Evolutionary conservation across 495 filamentous ascomycete genomes (phyloP).

Genomic region (Barbatosphaeria neglecta): DNA sequence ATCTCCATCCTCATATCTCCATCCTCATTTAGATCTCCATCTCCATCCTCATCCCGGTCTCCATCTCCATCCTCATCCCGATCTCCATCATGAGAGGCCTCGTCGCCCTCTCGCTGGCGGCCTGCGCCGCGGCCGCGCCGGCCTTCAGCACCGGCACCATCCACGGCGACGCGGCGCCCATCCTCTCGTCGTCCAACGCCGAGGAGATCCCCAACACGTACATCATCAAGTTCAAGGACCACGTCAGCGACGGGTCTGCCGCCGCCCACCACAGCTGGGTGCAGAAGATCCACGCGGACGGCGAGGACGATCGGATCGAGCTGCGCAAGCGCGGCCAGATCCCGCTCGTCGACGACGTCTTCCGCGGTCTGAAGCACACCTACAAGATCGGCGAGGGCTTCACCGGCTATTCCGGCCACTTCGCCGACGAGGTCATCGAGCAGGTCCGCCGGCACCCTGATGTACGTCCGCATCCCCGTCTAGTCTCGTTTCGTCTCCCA

Average conservation of each 20-base stretch:
- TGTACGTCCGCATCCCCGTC: conserved; percentile 50
- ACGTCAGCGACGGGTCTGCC: conserved; percentile 57
- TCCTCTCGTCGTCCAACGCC: conserved; percentile 68
- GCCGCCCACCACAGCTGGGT: conserved; percentile 83
- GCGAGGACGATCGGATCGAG: conserved; percentile 52
- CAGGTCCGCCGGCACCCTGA: conserved; percentile 91
- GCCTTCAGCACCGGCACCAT: conserved; percentile 63
- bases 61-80: conserved; percentile 28
- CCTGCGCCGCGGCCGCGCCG: conserved; percentile 64
- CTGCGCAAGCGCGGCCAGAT: conserved; percentile 82
- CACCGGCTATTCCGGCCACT: conserved; percentile 90
- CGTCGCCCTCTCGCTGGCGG: conserved; percentile 53
- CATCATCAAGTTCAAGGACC: conserved; percentile 97
- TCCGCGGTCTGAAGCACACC: conserved; percentile 84
- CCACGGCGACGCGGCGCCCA: conserved; percentile 75
- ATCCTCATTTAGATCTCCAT: no score
- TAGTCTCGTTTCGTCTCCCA: background rate
- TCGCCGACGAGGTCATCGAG: conserved; percentile 86
- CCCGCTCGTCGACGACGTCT: conserved; percentile 56
- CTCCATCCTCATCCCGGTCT: conserved; percentile 5
- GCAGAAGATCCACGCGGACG: conserved; percentile 61
- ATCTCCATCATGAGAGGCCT: conserved; percentile 60
- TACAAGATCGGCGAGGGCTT: conserved; percentile 78
- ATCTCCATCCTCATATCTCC: conserved; percentile 60
- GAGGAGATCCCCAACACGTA: conserved; percentile 78